These are phyloP conservation scores for Tricholoma bakamatsutake DNA, from an alignment of 768 basidiomycete species.

Conservation along the genomic window DNA sequence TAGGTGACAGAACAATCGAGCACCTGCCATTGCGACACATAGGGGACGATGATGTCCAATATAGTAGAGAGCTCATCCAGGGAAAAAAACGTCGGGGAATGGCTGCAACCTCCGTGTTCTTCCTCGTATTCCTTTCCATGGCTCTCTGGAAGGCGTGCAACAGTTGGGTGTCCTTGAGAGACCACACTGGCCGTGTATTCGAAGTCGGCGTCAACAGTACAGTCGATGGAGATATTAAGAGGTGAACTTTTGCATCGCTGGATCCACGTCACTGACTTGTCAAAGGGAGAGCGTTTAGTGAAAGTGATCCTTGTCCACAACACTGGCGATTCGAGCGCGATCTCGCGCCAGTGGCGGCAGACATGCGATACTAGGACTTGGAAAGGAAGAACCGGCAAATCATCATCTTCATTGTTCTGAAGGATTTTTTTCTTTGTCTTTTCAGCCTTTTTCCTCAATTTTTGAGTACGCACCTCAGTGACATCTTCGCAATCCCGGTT, in stretches of 20 bases:
- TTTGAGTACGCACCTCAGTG: slow-evolving; percentile 12
- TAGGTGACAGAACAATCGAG: slow-evolving; percentile 40
- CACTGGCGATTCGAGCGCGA: slow-evolving; percentile 45
- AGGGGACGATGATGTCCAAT: slow-evolving; percentile 43
- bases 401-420: slow-evolving; percentile 11
- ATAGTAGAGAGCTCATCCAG: slow-evolving; percentile 28
- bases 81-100: slow-evolving; percentile 22
- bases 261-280: slow-evolving; percentile 39
- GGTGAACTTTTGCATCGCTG: slow-evolving; percentile 50
- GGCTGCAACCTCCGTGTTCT: slow-evolving; percentile 14
- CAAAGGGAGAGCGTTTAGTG: slow-evolving; percentile 33
- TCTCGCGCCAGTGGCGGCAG: slow-evolving; percentile 52
- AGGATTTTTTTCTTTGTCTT: slow-evolving; percentile 1
- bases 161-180: slow-evolving; percentile 11
- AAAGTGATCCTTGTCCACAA: slow-evolving; percentile 52
- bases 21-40: slow-evolving; percentile 47
- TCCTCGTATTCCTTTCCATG: slow-evolving; percentile 14
- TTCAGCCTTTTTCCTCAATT: slow-evolving; percentile 4
- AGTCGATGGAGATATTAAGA: slow-evolving; percentile 48
- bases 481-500: slow-evolving; percentile 20
- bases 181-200: slow-evolving; percentile 12
- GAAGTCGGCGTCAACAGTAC: slow-evolving; percentile 24
- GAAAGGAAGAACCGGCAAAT: slow-evolving; percentile 27
- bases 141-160: neutral
- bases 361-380: slow-evolving; percentile 56